Evolutionary conservation across 192 early-diverging fungal species (phyloP).

Genomic region (Backusella australiensis): DNA sequence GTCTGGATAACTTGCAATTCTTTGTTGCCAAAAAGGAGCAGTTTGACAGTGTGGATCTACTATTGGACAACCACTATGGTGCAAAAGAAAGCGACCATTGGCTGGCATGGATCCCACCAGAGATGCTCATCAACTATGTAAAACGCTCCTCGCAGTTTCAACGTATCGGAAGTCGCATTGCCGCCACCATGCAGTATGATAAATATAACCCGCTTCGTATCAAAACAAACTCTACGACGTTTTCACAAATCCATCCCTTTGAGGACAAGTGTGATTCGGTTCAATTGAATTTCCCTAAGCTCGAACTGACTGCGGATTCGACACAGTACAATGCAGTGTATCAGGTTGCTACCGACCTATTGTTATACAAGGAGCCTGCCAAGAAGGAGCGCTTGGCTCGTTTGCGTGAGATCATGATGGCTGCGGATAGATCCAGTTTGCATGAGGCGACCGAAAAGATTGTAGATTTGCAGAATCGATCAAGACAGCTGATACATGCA

Average conservation of each 20-base stretch:
- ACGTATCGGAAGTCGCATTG: slow-evolving; percentile 56
- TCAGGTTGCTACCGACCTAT: slow-evolving; percentile 73
- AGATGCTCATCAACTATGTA: slow-evolving; percentile 56
- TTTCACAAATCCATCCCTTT: slow-evolving; percentile 35
- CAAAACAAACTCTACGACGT: slow-evolving; percentile 34
- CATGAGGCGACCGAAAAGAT: slow-evolving; percentile 53
- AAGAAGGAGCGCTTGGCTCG: slow-evolving; percentile 69
- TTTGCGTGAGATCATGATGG: slow-evolving; percentile 74
- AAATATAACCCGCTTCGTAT: slow-evolving; percentile 69
- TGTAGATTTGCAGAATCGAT: slow-evolving; percentile 56
- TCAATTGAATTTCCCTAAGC: slow-evolving; percentile 70
- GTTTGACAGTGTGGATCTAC: slow-evolving; percentile 38
- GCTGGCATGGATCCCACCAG: slow-evolving; percentile 71
- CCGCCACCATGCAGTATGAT: slow-evolving; percentile 58
- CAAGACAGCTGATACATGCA: slow-evolving; percentile 43
- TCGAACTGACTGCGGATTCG: slow-evolving; percentile 72
- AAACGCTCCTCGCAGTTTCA: slow-evolving; percentile 50
- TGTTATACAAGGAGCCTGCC: slow-evolving; percentile 82
- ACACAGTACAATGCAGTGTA: slow-evolving; percentile 71
- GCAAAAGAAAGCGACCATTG: slow-evolving; percentile 45
- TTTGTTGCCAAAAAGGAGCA: slow-evolving; percentile 52
- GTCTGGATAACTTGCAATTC: slow-evolving; percentile 65
- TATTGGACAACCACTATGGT: slow-evolving; percentile 48
- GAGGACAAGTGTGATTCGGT: slow-evolving; percentile 65
- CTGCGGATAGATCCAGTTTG: slow-evolving; percentile 76